A percentile compares a stretch with the other conserved stretches of the same genome.
Conservation (phyloP, 139 green algal genomes). For the Chlamydomonas applanata region DNA sequence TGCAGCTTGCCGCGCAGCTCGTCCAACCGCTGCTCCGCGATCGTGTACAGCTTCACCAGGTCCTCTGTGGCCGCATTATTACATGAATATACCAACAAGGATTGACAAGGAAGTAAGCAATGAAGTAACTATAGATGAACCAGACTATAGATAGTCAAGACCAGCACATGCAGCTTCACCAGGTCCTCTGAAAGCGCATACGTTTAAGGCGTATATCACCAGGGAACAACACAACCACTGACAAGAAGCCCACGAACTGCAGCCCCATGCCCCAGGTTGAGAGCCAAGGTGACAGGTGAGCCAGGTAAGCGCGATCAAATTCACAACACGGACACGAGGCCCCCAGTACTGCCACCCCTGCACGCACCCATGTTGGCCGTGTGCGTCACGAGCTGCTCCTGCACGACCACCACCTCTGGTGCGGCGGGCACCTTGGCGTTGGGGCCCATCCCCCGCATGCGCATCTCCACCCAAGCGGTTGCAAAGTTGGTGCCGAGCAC, state of each 20-base stretch:
- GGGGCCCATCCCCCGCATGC: background rate
- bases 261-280: no score
- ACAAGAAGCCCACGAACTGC: no score
- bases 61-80: background rate
- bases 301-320: no score
- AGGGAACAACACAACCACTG: no score
- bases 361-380: background rate
- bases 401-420: background rate
- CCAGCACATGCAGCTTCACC: no score
- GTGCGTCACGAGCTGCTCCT: background rate
- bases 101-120: background rate
- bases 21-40: background rate
- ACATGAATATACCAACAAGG: background rate
- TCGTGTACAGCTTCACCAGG: constrained; percentile 4
- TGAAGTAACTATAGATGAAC: no score
- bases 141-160: no score
- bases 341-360: no score
- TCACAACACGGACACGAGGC: no score
- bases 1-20: background rate
- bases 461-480: constrained; percentile 23
- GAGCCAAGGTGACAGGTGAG: no score
- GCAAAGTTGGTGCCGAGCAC: constrained; percentile 46
- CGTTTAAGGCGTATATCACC: no score
- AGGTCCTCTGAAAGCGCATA: no score
- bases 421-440: background rate